These are phyloP conservation scores for Ustilago nuda DNA, from an alignment of 1,284 basidiomycete genomes.

Conservation along the genomic window DNA sequence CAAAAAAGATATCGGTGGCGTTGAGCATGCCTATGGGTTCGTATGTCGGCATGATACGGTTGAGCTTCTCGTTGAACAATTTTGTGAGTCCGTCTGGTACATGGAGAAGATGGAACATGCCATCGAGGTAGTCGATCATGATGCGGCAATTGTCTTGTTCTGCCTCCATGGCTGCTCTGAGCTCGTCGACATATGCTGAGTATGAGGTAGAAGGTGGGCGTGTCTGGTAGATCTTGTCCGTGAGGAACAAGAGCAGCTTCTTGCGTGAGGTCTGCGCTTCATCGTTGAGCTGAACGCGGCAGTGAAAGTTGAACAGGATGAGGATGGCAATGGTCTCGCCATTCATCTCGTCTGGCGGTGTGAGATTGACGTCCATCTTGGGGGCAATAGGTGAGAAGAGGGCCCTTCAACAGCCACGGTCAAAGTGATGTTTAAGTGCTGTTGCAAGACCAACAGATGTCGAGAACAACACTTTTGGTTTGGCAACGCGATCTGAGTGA, in stretches of 20 bases:
- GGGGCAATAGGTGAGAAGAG: not conserved
- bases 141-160: slow-evolving; percentile 34
- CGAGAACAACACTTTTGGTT: slow-evolving; percentile 13
- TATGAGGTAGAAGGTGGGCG: slow-evolving; percentile 19
- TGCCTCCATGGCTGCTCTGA: slow-evolving; percentile 16
- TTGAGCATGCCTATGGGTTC: slow-evolving; percentile 42
- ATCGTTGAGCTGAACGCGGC: slow-evolving; percentile 40
- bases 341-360: slow-evolving; percentile 43
- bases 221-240: slow-evolving; percentile 49
- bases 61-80: slow-evolving; percentile 49
- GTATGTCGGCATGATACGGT: slow-evolving; percentile 42
- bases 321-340: slow-evolving; percentile 50
- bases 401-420: not conserved
- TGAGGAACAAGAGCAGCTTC: slow-evolving; percentile 40
- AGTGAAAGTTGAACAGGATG: slow-evolving; percentile 52
- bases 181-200: slow-evolving; percentile 22
- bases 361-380: slow-evolving; percentile 20
- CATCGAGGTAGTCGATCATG: slow-evolving; percentile 38
- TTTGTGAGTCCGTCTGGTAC: slow-evolving; percentile 48
- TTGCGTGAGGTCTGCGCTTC: slow-evolving; percentile 36
- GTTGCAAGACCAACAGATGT: not conserved
- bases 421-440: not conserved
- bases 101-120: slow-evolving; percentile 41
- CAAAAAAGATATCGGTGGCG: slow-evolving; percentile 40
- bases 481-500: not conserved